Evolutionary conservation across 2,329 filamentous ascomycete species (phyloP).

Genomic region (Trichocomaceae sp.): DNA sequence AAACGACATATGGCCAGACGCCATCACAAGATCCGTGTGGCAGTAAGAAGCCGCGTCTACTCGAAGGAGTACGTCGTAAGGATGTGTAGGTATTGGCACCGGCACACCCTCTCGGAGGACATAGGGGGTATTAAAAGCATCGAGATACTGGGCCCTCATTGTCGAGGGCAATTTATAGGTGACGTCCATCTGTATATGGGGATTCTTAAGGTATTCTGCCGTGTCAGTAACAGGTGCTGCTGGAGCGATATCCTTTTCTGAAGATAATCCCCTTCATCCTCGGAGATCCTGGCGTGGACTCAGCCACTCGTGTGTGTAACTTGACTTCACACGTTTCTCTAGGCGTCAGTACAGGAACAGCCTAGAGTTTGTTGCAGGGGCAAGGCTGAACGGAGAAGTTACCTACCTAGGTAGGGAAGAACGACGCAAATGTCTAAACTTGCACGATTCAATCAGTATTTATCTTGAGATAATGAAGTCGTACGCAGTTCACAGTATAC

Average conservation of each 20-base stretch:
- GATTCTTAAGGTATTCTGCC: slow-evolving; percentile 20
- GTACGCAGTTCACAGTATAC: too few relatives aligned
- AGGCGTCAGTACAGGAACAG: too few relatives aligned
- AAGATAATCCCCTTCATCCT: slow-evolving; percentile 13
- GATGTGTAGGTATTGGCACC: slow-evolving; percentile 36
- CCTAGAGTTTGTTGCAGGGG: too few relatives aligned
- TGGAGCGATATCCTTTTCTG: slow-evolving; percentile 45
- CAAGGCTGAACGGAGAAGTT: too few relatives aligned
- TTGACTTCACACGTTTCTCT: too few relatives aligned
- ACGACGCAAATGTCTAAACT: too few relatives aligned
- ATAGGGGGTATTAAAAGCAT: slow-evolving; percentile 21
- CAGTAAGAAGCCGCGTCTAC: slow-evolving; percentile 45
- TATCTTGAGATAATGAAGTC: too few relatives aligned
- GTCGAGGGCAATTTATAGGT: slow-evolving; percentile 13
- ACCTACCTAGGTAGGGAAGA: too few relatives aligned
- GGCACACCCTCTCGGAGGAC: slow-evolving; percentile 17
- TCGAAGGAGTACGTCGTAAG: slow-evolving; percentile 40
- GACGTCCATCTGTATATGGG: not conserved
- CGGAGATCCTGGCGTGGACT: too few relatives aligned
- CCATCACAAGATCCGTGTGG: slow-evolving; percentile 40
- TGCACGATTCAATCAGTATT: too few relatives aligned
- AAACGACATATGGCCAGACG: slow-evolving; percentile 29
- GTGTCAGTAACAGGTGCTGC: slow-evolving; percentile 54
- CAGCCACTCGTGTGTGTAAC: too few relatives aligned
- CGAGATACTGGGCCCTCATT: slow-evolving; percentile 22